Conservation (phyloP, 495 filamentous ascomycete genomes). For the Talaromyces stipitatus region DNA sequence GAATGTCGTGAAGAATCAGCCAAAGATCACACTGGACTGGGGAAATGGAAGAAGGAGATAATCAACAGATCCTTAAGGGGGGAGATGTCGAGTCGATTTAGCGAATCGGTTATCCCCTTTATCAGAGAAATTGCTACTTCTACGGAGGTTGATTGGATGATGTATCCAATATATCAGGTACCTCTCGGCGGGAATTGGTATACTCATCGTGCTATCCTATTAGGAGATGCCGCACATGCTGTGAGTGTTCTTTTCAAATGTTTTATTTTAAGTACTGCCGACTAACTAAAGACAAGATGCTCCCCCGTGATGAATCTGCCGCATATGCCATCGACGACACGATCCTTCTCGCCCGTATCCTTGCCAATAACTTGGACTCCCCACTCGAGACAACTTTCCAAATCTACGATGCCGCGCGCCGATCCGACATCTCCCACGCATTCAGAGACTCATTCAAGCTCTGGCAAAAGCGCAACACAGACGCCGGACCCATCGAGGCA, state of each 20-base stretch:
- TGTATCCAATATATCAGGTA: slow-evolving; percentile 55
- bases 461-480: slow-evolving; percentile 31
- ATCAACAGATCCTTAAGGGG: slow-evolving; percentile 22
- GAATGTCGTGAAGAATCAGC: slow-evolving; percentile 35
- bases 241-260: slow-evolving; percentile 28
- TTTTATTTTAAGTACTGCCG: neutral
- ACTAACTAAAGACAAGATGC: slow-evolving; percentile 37
- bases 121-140: slow-evolving; percentile 37
- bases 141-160: slow-evolving; percentile 38
- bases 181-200: slow-evolving; percentile 43
- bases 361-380: slow-evolving; percentile 28
- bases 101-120: slow-evolving; percentile 33
- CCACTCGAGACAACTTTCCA: slow-evolving; percentile 38
- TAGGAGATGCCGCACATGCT: slow-evolving; percentile 56
- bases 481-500: slow-evolving; percentile 31
- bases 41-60: slow-evolving; percentile 16
- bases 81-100: slow-evolving; percentile 40
- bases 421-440: slow-evolving; percentile 39
- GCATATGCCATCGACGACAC: slow-evolving; percentile 56
- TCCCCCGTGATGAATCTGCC: slow-evolving; percentile 53
- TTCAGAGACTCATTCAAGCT: slow-evolving; percentile 43
- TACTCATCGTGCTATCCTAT: slow-evolving; percentile 38
- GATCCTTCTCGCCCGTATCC: slow-evolving; percentile 46
- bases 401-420: slow-evolving; percentile 43
- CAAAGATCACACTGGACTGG: slow-evolving; percentile 29